Evolutionary conservation across 371 early-diverging fungal genomes (phyloP).

Genomic region (Rhizopus delemar): DNA sequence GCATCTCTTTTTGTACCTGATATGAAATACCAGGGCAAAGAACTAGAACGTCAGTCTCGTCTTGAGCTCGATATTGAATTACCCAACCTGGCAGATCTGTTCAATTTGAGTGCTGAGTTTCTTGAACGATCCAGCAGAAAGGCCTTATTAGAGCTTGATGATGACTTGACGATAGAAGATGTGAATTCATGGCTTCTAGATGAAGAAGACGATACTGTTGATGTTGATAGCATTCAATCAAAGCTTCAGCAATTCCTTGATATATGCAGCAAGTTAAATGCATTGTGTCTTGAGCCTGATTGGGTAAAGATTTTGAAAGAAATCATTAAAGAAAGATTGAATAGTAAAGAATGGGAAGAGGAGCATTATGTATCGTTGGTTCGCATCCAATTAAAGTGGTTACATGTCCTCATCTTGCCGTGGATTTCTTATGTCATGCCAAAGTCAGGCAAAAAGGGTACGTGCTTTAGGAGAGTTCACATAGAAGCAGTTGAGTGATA

Average conservation of each 20-base stretch:
- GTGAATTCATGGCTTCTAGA: neutral
- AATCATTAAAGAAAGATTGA: slow-evolving; percentile 6
- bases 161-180: neutral
- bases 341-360: slow-evolving; percentile 5
- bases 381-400: slow-evolving; percentile 21
- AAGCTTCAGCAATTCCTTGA: neutral
- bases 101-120: slow-evolving; percentile 10
- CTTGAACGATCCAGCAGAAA: neutral
- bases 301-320: slow-evolving; percentile 17
- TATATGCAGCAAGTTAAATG: slow-evolving; percentile 14
- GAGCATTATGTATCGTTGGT: slow-evolving; percentile 8
- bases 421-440: slow-evolving; percentile 23
- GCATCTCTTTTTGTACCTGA: slow-evolving; percentile 9
- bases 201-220: neutral
- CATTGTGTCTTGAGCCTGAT: slow-evolving; percentile 4
- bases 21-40: slow-evolving; percentile 8
- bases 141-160: neutral
- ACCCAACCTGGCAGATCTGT: slow-evolving; percentile 9
- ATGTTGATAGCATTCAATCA: neutral
- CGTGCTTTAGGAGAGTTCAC: neutral
- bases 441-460: slow-evolving; percentile 10
- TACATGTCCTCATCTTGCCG: slow-evolving; percentile 23
- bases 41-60: slow-evolving; percentile 13
- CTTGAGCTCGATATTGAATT: slow-evolving; percentile 10
- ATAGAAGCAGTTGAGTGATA: no score